A percentile compares a stretch with the other conserved stretches of the same genome.
Evolutionary conservation across 2,329 filamentous ascomycete genomes (phyloP).

Genomic region (Claviceps capensis): DNA sequence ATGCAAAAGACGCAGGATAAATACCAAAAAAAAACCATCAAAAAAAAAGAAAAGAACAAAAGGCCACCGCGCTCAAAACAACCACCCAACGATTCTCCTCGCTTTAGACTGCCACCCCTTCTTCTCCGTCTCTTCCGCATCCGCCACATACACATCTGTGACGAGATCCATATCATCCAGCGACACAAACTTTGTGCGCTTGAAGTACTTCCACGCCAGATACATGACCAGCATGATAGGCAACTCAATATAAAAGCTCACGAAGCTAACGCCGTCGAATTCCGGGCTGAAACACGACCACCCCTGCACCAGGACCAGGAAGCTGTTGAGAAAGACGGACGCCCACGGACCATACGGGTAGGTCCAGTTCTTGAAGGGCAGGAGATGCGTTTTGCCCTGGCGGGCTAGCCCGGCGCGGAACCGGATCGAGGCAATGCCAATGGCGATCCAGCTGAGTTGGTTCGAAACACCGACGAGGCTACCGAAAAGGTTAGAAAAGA

Average conservation of each 20-base stretch:
- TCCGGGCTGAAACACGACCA: slow-evolving; percentile 47
- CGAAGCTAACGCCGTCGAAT: slow-evolving; percentile 45
- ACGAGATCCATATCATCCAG: slow-evolving; percentile 49
- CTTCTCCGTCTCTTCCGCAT: slow-evolving; percentile 14
- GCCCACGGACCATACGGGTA: slow-evolving; percentile 48
- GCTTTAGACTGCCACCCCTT: slow-evolving; percentile 33
- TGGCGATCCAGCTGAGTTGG: slow-evolving; percentile 52
- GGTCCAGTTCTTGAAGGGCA: slow-evolving; percentile 54
- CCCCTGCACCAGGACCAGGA: slow-evolving; percentile 50
- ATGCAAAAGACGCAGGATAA: background rate
- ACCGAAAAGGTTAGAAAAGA: background rate
- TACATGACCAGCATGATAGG: slow-evolving; percentile 50
- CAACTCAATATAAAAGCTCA: slow-evolving; percentile 50
- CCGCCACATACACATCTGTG: slow-evolving; percentile 43
- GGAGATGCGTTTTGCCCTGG: slow-evolving; percentile 45
- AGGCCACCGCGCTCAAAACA: slow-evolving; percentile 13
- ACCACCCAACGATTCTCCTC: slow-evolving; percentile 18
- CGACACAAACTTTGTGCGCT: slow-evolving; percentile 44
- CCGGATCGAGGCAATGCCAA: slow-evolving; percentile 50
- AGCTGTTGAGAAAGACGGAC: slow-evolving; percentile 40
- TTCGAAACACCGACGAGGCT: slow-evolving; percentile 54
- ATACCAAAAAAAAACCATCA: no score
- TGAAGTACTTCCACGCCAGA: slow-evolving; percentile 56
- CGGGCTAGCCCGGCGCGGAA: slow-evolving; percentile 43
- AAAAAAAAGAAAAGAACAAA: no score